phyloP scores from a whole-genome alignment of 1,139 yeast genomes.

The Kodamaea ohmeri region DNA sequence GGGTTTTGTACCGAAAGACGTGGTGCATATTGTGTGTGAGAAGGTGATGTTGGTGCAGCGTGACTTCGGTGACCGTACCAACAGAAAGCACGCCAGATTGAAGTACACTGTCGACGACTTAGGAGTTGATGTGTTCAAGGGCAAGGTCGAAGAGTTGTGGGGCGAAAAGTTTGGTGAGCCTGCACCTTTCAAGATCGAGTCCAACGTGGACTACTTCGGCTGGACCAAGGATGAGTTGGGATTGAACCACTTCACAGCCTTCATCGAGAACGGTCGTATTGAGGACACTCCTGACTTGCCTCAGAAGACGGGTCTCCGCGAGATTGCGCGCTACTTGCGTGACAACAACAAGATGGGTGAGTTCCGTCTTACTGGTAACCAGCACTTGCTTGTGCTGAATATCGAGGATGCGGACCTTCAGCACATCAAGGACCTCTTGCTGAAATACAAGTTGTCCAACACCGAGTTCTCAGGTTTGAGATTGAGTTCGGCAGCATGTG shows the following conservation, averaged over 20 bases:
- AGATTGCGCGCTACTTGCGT: conserved; percentile 67
- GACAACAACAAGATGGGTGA: conserved; percentile 57
- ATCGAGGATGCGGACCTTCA: conserved; percentile 68
- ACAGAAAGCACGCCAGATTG: conserved; percentile 96
- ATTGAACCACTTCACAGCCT: conserved; percentile 85
- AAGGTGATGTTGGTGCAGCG: conserved; percentile 92
- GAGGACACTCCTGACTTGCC: conserved; percentile 90
- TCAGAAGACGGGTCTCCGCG: conserved; percentile 82
- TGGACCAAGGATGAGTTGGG: conserved; percentile 92
- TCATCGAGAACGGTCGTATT: conserved; percentile 95
- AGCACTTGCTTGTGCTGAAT: conserved; percentile 78
- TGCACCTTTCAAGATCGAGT: conserved; percentile 70
- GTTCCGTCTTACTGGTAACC: conserved; percentile 94
- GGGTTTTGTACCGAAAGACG: conserved; percentile 69
- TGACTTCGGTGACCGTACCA: conserved; percentile 91
- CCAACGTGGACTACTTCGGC: conserved; percentile 89
- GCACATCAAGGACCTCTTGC: conserved; percentile 59
- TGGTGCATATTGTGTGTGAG: conserved; percentile 78
- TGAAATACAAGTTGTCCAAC: conserved; percentile 79
- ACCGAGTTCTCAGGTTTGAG: conserved; percentile 81
- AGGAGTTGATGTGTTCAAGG: conserved; percentile 78
- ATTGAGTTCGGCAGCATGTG: conserved; percentile 93
- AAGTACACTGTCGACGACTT: conserved; percentile 94
- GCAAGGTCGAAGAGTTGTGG: conserved; percentile 77
- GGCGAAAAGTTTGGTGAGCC: conserved; percentile 74